phyloP scores from a whole-genome alignment of 495 filamentous ascomycete genomes.

The Aspergillus wentii region DNA sequence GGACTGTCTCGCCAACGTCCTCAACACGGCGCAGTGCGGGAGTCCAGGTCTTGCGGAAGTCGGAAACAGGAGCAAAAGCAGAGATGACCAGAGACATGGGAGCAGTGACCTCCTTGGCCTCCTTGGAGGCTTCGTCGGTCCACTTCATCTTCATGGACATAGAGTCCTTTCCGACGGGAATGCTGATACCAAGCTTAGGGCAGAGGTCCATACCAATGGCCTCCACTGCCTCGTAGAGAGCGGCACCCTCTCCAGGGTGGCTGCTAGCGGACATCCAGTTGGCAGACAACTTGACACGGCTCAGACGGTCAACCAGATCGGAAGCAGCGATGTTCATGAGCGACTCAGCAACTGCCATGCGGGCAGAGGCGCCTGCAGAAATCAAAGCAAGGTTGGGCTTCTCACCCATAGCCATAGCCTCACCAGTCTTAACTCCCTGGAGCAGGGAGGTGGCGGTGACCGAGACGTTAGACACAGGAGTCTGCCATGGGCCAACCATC shows the following conservation, averaged over 20 bases:
- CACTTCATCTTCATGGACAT: constrained; percentile 99
- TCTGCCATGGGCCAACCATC: constrained; percentile 95
- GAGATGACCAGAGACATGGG: constrained; percentile 88
- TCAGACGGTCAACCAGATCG: constrained; percentile 70
- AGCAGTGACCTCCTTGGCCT: constrained; percentile 79
- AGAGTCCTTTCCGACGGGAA: constrained; percentile 96
- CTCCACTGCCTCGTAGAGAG: constrained; percentile 89
- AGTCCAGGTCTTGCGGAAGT: constrained; percentile 87
- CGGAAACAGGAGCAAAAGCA: constrained; percentile 76
- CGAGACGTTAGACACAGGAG: constrained; percentile 89
- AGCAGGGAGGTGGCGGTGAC: constrained; percentile 82
- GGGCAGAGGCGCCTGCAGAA: constrained; percentile 84
- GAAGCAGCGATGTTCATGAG: constrained; percentile 90
- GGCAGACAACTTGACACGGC: constrained; percentile 79
- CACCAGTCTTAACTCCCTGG: constrained; percentile 69
- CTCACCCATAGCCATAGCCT: constrained; percentile 97
- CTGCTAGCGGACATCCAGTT: constrained; percentile 99
- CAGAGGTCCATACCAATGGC: constrained; percentile 88
- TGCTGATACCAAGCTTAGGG: constrained; percentile 78
- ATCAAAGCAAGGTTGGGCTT: constrained; percentile 88
- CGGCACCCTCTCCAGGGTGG: constrained; percentile 90
- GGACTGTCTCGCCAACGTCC: constrained; percentile 83
- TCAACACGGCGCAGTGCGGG: constrained; percentile 76
- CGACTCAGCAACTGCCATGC: constrained; percentile 94
- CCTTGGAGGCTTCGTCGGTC: constrained; percentile 65